Evolutionary conservation across 2,329 filamentous ascomycete genomes (phyloP).

Genomic region (Arthrinium puccinioides): DNA sequence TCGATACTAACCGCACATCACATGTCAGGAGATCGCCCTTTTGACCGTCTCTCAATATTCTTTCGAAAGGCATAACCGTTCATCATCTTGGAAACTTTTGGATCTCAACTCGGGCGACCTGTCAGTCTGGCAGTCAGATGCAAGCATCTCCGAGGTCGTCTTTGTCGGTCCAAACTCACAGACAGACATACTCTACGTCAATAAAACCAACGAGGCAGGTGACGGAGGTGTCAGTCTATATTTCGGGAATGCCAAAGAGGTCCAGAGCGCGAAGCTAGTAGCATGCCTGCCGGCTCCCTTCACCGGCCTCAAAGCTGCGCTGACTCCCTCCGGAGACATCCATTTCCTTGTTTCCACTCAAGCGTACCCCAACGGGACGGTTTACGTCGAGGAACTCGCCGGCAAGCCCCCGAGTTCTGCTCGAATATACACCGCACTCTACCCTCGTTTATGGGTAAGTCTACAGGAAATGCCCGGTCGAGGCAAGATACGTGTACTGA

Average conservation of each 20-base stretch:
- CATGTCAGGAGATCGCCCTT: constrained; percentile 31
- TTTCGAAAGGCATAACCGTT: constrained; percentile 45
- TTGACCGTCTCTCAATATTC: constrained; percentile 50
- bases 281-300: constrained; percentile 29
- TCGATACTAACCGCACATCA: constrained; percentile 10
- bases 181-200: constrained; percentile 40
- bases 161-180: constrained; percentile 40
- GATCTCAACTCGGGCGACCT: constrained; percentile 47
- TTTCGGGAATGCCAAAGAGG: constrained; percentile 23
- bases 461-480: no score
- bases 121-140: constrained; percentile 41
- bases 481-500: no score
- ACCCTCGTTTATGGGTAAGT: constrained; percentile 48
- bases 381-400: constrained; percentile 45
- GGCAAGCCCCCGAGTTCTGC: constrained; percentile 39
- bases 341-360: constrained; percentile 39
- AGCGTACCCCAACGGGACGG: constrained; percentile 48
- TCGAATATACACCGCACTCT: constrained; percentile 48
- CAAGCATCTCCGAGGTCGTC: constrained; percentile 48
- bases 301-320: constrained; percentile 27
- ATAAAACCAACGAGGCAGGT: constrained; percentile 37
- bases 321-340: constrained; percentile 23
- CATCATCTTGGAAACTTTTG: constrained; percentile 43
- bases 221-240: constrained; percentile 32
- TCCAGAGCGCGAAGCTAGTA: constrained; percentile 22